Evolutionary conservation across 257 asterid genomes (phyloP), one percentile per base, ranked within the genome.

Genomic region (Perilla frutescens): DNA sequence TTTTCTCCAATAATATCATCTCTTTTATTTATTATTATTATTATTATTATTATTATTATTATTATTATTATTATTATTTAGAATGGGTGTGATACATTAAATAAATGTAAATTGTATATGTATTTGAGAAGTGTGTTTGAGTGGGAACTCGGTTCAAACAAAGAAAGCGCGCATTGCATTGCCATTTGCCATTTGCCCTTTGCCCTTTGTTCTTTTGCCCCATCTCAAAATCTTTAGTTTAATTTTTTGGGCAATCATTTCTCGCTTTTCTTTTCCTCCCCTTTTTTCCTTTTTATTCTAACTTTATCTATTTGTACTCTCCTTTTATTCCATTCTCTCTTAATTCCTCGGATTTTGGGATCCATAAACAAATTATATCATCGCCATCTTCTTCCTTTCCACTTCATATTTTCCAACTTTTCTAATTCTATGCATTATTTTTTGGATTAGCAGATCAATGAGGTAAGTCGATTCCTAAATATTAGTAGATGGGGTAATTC

Each of bases 341-440:
- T 13, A 62, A 15, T 62, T 72, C 77, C 67, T 74, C 78, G 72
- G 72, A 64, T 72, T 74, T 43, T 7, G 78, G 54, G 61, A 74
- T 54, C 14, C 66, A 65, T 54, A 72, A 62, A 62, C 54, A 49
- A 74, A 55, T 26, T 2, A 41, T 15, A 72, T 72, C 34, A 10
- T 61, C 3, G 1, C 34, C 34, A 70, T 44, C 15, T 31, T 44
- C 39, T 68, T n/a, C 14, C 31, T 73, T 71, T 71, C 31, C 56
- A 64, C 45, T 66, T 66, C 70, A 65, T 5, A 62, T 6, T 40
- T 40, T 61, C 10, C 66, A 61, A 36, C 48, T 61, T 61, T 56
- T 61, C 2, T 31, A 9, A 20, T 14, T 14, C 48, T 47, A 60
- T 36, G 10, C 66, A 34, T 12, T 4, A 12, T 4, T 41, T 1